Percentiles rank a stretch among this genome's conserved stretches.
phyloP scores from a whole-genome alignment of 2,329 filamentous ascomycete species.

The Xylaria sp. region DNA sequence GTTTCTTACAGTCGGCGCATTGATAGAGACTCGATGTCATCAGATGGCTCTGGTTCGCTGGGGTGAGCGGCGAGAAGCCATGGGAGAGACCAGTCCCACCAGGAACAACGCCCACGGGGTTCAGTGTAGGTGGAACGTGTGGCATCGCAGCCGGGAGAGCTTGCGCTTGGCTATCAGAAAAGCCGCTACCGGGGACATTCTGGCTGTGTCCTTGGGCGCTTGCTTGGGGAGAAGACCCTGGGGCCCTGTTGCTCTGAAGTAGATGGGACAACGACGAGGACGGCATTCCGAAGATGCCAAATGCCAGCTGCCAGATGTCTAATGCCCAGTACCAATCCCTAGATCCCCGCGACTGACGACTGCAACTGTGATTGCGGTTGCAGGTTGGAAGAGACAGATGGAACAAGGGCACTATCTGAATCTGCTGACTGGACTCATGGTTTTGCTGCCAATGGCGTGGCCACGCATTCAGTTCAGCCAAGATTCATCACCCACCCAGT shows the following conservation, averaged over 20 bases:
- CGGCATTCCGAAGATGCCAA: slow-evolving; percentile 29
- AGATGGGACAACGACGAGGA: slow-evolving; percentile 38
- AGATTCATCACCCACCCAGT: slow-evolving; percentile 17
- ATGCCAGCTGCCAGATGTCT: not conserved
- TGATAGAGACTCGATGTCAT: slow-evolving; percentile 56
- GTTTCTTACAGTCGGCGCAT: slow-evolving; percentile 62
- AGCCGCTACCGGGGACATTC: slow-evolving; percentile 3
- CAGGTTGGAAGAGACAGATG: slow-evolving; percentile 15
- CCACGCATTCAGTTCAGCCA: slow-evolving; percentile 20
- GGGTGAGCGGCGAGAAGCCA: slow-evolving; percentile 22
- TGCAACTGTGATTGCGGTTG: not conserved
- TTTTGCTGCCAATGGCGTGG: slow-evolving; percentile 29
- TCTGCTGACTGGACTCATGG: slow-evolving; percentile 21
- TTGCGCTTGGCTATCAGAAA: slow-evolving; percentile 21
- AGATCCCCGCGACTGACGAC: slow-evolving; percentile 4
- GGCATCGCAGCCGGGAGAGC: slow-evolving; percentile 15
- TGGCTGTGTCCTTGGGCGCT: slow-evolving; percentile 17
- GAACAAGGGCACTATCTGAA: not conserved
- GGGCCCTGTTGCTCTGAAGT: slow-evolving; percentile 35
- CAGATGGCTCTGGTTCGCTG: slow-evolving; percentile 39
- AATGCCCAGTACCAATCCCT: not conserved
- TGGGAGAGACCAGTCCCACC: slow-evolving; percentile 10
- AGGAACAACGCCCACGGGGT: slow-evolving; percentile 15
- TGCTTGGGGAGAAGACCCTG: slow-evolving; percentile 19
- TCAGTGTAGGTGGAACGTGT: slow-evolving; percentile 16